Evolutionary conservation across 83 land plant species (phyloP), one percentile per base, ranked within the genome.

Genomic region (Isoetes engelmannii): DNA sequence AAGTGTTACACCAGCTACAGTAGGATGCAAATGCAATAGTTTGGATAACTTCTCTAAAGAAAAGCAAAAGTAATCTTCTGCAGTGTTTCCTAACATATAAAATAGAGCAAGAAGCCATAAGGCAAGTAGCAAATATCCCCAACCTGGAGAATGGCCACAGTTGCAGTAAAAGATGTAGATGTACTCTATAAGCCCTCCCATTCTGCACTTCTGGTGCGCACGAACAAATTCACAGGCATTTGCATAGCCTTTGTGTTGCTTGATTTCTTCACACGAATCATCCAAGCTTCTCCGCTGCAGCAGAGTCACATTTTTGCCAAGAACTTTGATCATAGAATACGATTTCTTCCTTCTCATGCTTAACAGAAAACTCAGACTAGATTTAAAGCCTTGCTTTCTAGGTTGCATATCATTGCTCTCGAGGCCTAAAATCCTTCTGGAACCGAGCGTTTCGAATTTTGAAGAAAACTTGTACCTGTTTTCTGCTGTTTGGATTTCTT

Each of bases 31-130:
- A 51, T 69, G 79, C 71, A 90, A 67, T 4, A 90, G 81, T 60
- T 57, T 57, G 1, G 95, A 85, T 3, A 90, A 78, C 74, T 79
- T 84, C 75, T 83, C 95, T 19, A 90, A 59, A 8, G 81, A 83
- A 68, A 86, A 85, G 44, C 92, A 87, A 71, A 90, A 90, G 76
- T 81, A 90, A 60, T 90, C 95, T 0, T 91, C 91, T 4, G 95
- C 95, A 5, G 95, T 90, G 48, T 87, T 90, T 2, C 95, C 95
- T 68, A 90, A 67, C 67, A 85, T 58, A 75, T 90, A 90, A 67
- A 89, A 90, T 53, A 90, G 74, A 1, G 85, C 83, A 47, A 65
- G 70, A 8, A 90, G 68, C 92, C 92, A 87, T 46, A 83, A 44
- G 0, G 21, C 71, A 5, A 89, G 74, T 0, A 75, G 64, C 3